Percentiles rank a stretch among this genome's conserved stretches.
Conservation (phyloP, 495 filamentous ascomycete species). For the Penicillium mononematosum region DNA sequence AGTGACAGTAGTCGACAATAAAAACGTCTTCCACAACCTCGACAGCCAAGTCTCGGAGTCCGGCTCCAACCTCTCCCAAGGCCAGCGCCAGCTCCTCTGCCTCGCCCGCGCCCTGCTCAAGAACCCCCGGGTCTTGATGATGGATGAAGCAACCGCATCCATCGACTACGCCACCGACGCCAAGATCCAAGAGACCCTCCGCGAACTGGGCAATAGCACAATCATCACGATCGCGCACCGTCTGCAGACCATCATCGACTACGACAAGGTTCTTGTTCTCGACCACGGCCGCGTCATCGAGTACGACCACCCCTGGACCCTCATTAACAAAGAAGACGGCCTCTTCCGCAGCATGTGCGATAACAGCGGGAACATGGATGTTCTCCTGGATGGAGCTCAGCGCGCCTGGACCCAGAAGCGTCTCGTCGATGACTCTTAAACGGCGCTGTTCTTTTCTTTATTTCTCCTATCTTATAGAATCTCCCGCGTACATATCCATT, state of each 20-base stretch:
- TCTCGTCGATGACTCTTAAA: conserved; percentile 50
- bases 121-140: conserved; percentile 85
- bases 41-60: conserved; percentile 84
- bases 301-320: conserved; percentile 80
- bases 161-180: conserved; percentile 96
- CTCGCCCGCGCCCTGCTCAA: conserved; percentile 93
- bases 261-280: conserved; percentile 96
- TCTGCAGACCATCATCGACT: conserved; percentile 93
- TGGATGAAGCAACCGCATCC: conserved; percentile 98
- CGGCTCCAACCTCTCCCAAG: conserved; percentile 94
- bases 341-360: conserved; percentile 92
- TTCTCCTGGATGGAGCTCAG: conserved; percentile 70
- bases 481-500: conserved; percentile 11
- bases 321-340: conserved; percentile 66
- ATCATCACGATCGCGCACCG: conserved; percentile 99
- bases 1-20: conserved; percentile 60
- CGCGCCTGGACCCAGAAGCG: conserved; percentile 60
- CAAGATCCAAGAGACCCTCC: conserved; percentile 94
- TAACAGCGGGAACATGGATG: conserved; percentile 83
- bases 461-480: conserved; percentile 5
- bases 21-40: conserved; percentile 91
- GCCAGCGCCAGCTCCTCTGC: conserved; percentile 92
- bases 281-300: conserved; percentile 88
- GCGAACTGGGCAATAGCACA: conserved; percentile 79
- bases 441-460: neutral